A percentile compares a stretch with the other conserved stretches of the same genome.
Conservation (phyloP, 2,329 filamentous ascomycete species). For the Trichoderma atroviride region DNA sequence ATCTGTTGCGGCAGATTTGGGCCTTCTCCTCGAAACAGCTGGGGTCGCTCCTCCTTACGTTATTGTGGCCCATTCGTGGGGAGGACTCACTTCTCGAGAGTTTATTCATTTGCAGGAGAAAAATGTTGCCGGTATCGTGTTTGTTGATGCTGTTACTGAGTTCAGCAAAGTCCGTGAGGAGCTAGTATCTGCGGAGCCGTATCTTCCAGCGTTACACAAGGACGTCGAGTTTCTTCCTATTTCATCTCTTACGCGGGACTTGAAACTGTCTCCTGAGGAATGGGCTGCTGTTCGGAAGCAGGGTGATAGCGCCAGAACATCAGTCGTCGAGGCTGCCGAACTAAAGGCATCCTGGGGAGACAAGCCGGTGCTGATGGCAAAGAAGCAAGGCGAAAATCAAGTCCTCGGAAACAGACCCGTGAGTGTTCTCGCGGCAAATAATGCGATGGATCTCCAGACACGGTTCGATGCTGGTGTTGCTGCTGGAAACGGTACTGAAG, state of each 20-base stretch:
- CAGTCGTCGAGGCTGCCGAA: neutral
- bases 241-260: neutral
- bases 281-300: neutral
- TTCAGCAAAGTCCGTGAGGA: neutral
- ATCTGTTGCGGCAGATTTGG: neutral
- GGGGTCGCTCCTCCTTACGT: neutral
- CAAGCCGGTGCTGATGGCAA: neutral
- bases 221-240: neutral
- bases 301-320: neutral
- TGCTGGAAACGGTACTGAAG: neutral
- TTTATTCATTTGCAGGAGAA: neutral
- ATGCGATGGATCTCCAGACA: neutral
- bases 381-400: neutral
- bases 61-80: neutral
- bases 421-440: neutral
- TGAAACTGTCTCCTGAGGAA: neutral
- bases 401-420: neutral
- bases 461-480: neutral
- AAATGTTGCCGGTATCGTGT: neutral
- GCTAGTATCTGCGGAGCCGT: neutral
- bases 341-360: neutral
- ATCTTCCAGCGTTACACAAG: neutral
- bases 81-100: neutral
- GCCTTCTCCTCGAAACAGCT: neutral
- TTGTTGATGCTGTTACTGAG: neutral